Evolutionary conservation across 768 basidiomycete species (phyloP), one percentile per base, ranked within the genome.

Genomic region (Mycena rebaudengoi): DNA sequence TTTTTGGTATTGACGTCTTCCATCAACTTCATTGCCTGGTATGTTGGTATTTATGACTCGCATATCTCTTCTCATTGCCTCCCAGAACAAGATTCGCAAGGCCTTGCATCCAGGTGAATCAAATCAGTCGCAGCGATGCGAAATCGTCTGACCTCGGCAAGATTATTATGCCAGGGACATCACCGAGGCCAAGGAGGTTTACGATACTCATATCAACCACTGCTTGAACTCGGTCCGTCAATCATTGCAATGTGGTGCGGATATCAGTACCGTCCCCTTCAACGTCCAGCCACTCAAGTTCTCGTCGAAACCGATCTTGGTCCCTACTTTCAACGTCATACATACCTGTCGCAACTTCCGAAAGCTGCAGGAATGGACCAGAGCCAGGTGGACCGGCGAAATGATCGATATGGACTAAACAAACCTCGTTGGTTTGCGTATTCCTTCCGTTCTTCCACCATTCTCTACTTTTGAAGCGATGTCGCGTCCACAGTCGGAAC

Each of bases 181-280:
- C 28, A 48, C 46, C 29, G 46, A 48, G 20, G 32, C 28, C 28
- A 48, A 48, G 28, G 46, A 48, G 29, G 46, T 48, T 20, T 29
- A 48, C 28, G 46, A 26, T 26, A 20, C 46, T 6, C 46, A 48
- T 20, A 48, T 48, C n/a, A 48, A 48, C 26, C 46, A 48, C 28
- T 48, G 46, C 46, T 48, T 48, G 46, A 48, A 48, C 16, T 48
- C 46, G 14, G 26, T 48, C 46, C 46, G 46, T 48, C 46, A 48
- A 48, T 48, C 46, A 20, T 30, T 48, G 18, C 46, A 48, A 20
- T 48, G 46, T 30, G 46, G 46, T 48, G 46, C 26, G 46, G 46
- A 48, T 48, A 48, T 48, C 46, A 48, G 28, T 20, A 48, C 46
- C 46, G 46, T 48, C 46, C 46, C 46, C 20, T 48, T 48, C 46